Evolutionary conservation across 768 basidiomycete species (phyloP), one percentile per base, ranked within the genome.

Genomic region (Hypholoma sublateritium): DNA sequence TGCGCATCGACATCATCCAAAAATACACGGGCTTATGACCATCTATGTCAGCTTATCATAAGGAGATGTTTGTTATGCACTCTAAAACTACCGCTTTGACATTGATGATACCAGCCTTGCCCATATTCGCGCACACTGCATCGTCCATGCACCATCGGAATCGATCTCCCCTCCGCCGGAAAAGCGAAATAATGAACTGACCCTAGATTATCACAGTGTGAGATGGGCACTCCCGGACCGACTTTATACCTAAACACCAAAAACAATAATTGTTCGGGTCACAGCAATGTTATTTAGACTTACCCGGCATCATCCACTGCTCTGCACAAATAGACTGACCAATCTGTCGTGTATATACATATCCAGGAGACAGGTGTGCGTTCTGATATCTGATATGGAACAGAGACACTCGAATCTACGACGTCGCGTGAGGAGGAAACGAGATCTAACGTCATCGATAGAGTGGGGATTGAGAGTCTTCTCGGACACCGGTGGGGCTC

Each of bases 21-120:
- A 64, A 59, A 58, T 62, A 62, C 41, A 59, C n/a, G n/a, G n/a
- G n/a, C n/a, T n/a, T n/a, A n/a, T n/a, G n/a, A n/a, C n/a, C n/a
- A n/a, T n/a, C n/a, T n/a, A n/a, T 59, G 58, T 50, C 58, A 59
- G 51, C 44, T 43, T 49, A 55, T 50, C 62, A 57, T 60, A 66
- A 62, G 60, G 65, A 55, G 65, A 43, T 63, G 62, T 44, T 46
- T 39, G 11, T 56, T 57, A 50, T 55, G 53, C 53, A 57, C 36
- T 56, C 58, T 58, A 54, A 60, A 59, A 55, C 53, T 53, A 51
- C 65, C 62, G 65, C 53, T 51, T 44, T 65, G 25, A 28, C 25
- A 28, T 28, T 32, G n/a, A n/a, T n/a, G n/a, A n/a, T n/a, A n/a
- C n/a, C 28, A 32, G 28, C 28, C 28, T 32, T 32, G 28, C 28